Percentiles rank a stretch among this genome's conserved stretches.
Conservation (phyloP, 345 rosid genomes). For the Tarenaya hassleriana region DNA sequence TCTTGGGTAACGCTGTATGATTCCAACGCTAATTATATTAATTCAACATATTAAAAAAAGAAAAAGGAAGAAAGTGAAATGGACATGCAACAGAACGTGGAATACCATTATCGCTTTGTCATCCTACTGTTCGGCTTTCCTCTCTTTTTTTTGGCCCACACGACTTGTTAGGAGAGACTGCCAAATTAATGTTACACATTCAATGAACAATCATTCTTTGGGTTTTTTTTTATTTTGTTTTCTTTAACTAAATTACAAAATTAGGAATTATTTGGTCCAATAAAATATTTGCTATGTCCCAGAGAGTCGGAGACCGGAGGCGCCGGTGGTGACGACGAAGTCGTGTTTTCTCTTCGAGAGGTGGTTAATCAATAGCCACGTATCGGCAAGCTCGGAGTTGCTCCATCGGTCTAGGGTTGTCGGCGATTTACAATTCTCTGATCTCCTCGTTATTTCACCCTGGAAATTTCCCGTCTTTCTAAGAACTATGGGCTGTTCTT, state of each 20-base stretch:
- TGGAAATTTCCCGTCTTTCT: not conserved
- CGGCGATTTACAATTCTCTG: not conserved
- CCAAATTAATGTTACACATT: conserved; percentile 20
- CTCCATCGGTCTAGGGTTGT: not conserved
- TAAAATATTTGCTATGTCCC: no score
- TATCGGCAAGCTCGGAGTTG: conserved; percentile 38
- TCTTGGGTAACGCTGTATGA: no score
- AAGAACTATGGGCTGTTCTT: conserved; percentile 4
- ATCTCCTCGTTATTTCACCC: not conserved
- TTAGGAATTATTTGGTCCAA: not conserved
- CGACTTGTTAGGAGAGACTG: no score
- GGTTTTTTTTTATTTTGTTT: not conserved
- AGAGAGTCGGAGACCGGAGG: conserved; percentile 73
- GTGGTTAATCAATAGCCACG: conserved; percentile 83
- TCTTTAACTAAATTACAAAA: not conserved
- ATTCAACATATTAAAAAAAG: no score
- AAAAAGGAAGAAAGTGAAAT: conserved; percentile 15
- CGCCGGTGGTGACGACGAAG: conserved; percentile 71
- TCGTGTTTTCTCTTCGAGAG: conserved; percentile 84
- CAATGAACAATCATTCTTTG: conserved; percentile 8
- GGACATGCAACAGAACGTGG: conserved; percentile 29
- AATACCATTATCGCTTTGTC: conserved; percentile 27
- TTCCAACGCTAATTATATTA: no score
- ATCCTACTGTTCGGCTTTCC: conserved; percentile 9
- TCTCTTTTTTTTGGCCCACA: no score